These are phyloP conservation scores for Cydonia oblonga DNA, from an alignment of 331 rosid genomes.

Conservation along the genomic window DNA sequence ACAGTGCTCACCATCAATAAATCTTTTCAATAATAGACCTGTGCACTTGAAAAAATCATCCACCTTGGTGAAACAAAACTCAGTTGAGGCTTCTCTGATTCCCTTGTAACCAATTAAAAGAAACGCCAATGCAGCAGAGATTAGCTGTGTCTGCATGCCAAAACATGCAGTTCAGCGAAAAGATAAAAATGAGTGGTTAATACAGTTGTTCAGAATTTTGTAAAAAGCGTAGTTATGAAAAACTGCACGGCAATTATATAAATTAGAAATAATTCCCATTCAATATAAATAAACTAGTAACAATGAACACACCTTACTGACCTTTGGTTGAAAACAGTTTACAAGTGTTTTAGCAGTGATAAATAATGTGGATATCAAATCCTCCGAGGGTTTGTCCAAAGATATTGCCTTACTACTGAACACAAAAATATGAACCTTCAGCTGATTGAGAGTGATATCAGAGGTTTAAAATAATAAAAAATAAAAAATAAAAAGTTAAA, in stretches of 20 bases:
- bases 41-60: conserved; percentile 51
- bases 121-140: conserved; percentile 57
- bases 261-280: background rate
- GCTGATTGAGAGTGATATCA: conserved; percentile 12
- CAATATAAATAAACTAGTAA: background rate
- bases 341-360: conserved; percentile 52
- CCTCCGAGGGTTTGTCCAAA: conserved; percentile 34
- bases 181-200: conserved; percentile 13
- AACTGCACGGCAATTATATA: background rate
- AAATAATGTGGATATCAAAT: conserved; percentile 42
- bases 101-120: conserved; percentile 59
- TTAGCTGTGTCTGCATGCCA: conserved; percentile 50
- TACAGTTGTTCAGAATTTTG: background rate
- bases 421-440: conserved; percentile 25
- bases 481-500: background rate
- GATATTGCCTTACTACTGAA: conserved; percentile 35
- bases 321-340: conserved; percentile 56
- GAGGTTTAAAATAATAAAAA: background rate
- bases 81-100: conserved; percentile 55
- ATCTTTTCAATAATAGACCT: conserved; percentile 38
- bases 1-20: conserved; percentile 44
- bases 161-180: conserved; percentile 9
- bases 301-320: conserved; percentile 25
- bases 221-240: background rate
- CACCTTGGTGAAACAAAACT: conserved; percentile 52